phyloP scores from a whole-genome alignment of 371 early-diverging fungal species.

The Saksenaea vasiformis region DNA sequence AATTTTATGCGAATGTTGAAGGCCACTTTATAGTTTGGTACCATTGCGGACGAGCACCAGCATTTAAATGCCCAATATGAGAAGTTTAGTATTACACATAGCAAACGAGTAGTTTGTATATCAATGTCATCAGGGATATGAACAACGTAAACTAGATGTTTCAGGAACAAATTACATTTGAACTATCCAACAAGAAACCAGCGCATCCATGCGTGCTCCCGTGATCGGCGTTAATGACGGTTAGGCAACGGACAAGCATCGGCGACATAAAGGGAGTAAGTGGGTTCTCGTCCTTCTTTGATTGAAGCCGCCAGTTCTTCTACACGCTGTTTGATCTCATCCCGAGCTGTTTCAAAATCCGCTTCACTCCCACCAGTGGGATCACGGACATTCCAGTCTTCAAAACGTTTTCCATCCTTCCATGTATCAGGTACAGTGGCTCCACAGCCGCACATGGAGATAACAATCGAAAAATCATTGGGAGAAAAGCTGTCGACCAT shows the following conservation, averaged over 20 bases:
- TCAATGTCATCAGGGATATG: too few species aligned
- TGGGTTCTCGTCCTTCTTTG: slow-evolving; percentile 6
- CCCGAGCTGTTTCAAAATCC: slow-evolving; percentile 4
- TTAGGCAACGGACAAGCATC: slow-evolving; percentile 7
- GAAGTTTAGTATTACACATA: too few species aligned
- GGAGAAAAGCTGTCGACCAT: slow-evolving; percentile 5
- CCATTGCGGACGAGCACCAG: too few species aligned
- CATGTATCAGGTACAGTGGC: slow-evolving; percentile 13
- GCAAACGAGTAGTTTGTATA: too few species aligned
- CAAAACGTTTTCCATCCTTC: slow-evolving; percentile 16
- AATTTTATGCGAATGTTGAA: too few species aligned
- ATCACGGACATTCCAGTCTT: slow-evolving; percentile 14
- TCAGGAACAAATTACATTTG: too few species aligned
- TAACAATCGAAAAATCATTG: slow-evolving; percentile 1
- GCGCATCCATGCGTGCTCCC: too few species aligned
- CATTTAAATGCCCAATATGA: too few species aligned
- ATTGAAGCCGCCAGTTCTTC: slow-evolving; percentile 14
- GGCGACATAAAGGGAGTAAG: slow-evolving; percentile 9
- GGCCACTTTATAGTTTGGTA: too few species aligned
- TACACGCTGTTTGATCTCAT: slow-evolving; percentile 7
- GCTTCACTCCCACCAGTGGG: slow-evolving; percentile 5
- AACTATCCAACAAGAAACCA: too few species aligned
- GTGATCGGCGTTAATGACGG: neutral
- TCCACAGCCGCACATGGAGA: slow-evolving; percentile 19
- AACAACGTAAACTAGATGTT: too few species aligned